These are phyloP conservation scores for Tremella yokohamensis DNA, from an alignment of 768 basidiomycete genomes.

Conservation along the genomic window DNA sequence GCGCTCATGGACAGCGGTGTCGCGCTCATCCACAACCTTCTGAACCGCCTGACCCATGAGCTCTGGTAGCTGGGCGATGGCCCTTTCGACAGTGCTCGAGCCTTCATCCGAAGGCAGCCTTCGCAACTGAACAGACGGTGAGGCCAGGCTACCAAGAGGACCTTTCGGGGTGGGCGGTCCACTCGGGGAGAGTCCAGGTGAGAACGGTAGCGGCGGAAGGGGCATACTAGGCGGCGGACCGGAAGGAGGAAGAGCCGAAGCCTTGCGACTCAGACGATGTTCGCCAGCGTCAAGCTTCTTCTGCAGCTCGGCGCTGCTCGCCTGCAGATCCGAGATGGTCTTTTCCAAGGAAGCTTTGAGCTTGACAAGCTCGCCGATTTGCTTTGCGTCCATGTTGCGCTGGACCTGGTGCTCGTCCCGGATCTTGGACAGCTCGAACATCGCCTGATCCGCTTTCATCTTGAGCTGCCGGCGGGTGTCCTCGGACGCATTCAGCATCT, in stretches of 20 bases:
- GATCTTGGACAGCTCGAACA: conserved; percentile 37
- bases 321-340: conserved; percentile 23
- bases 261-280: conserved; percentile 17
- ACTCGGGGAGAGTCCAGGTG: background rate
- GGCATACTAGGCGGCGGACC: conserved; percentile 39
- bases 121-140: background rate
- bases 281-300: conserved; percentile 26
- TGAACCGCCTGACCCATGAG: conserved; percentile 17
- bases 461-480: conserved; percentile 39
- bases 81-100: conserved; percentile 7
- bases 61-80: conserved; percentile 8
- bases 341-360: conserved; percentile 26
- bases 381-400: conserved; percentile 24
- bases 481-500: conserved; percentile 22
- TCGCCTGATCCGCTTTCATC: conserved; percentile 39
- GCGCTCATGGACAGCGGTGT: conserved; percentile 37
- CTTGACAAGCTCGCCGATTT: conserved; percentile 25
- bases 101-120: background rate
- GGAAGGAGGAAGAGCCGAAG: conserved; percentile 25
- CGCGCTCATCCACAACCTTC: conserved; percentile 16
- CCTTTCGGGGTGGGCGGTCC: background rate
- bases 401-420: conserved; percentile 34
- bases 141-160: background rate
- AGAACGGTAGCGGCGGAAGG: conserved; percentile 27
- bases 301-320: conserved; percentile 18